These are phyloP conservation scores for Penicillium sp. DNA, from an alignment of 2,329 filamentous ascomycete genomes.

Conservation along the genomic window DNA sequence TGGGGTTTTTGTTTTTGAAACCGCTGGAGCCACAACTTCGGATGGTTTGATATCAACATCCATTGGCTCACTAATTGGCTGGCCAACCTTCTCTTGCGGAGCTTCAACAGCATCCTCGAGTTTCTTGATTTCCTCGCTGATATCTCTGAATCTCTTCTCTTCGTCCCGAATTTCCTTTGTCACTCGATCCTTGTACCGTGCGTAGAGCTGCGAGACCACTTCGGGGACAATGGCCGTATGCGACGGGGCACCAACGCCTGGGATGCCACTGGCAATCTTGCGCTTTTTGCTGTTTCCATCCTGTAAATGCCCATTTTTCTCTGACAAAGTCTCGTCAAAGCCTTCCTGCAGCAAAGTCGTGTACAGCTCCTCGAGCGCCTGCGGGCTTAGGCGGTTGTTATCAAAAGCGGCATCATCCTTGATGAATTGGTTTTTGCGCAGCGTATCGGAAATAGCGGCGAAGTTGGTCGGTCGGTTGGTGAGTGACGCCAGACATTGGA, in stretches of 20 bases:
- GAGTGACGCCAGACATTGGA: slow-evolving; percentile 70
- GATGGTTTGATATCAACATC: slow-evolving; percentile 22
- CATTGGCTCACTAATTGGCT: slow-evolving; percentile 22
- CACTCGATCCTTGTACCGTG: slow-evolving; percentile 66
- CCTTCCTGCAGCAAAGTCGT: slow-evolving; percentile 72
- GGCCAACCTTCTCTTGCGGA: slow-evolving; percentile 11
- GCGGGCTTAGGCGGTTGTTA: slow-evolving; percentile 67
- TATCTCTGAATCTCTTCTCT: slow-evolving; percentile 61
- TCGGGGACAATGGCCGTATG: slow-evolving; percentile 65
- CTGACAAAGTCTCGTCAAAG: slow-evolving; percentile 44
- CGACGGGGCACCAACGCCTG: slow-evolving; percentile 60
- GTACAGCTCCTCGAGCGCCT: slow-evolving; percentile 76
- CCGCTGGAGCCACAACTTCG: slow-evolving; percentile 13
- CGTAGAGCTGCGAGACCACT: slow-evolving; percentile 70
- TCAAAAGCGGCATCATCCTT: slow-evolving; percentile 69
- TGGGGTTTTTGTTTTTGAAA: slow-evolving; percentile 6
- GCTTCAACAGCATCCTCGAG: slow-evolving; percentile 56
- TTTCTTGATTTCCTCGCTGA: slow-evolving; percentile 65
- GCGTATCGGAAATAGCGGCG: slow-evolving; percentile 65
- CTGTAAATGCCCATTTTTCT: slow-evolving; percentile 27
- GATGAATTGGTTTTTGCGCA: slow-evolving; percentile 71
- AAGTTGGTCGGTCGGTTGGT: slow-evolving; percentile 66
- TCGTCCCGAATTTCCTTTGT: slow-evolving; percentile 70
- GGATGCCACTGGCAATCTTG: slow-evolving; percentile 61
- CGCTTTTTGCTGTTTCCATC: slow-evolving; percentile 62